Conservation (phyloP, 495 filamentous ascomycete genomes). For the Ramalina peruviana region DNA sequence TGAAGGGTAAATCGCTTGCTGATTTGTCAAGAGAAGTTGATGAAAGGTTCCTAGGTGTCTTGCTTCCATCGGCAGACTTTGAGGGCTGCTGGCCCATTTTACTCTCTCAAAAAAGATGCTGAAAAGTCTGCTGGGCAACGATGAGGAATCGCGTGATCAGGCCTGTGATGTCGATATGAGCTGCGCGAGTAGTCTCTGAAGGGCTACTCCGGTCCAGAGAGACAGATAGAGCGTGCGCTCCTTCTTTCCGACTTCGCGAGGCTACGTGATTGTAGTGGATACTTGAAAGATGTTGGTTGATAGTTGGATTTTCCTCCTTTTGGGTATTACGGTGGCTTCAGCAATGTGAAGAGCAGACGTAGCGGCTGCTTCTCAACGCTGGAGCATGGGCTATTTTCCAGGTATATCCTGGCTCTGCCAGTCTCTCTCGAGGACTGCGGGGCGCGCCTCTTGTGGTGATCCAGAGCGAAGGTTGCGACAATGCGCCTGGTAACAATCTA, state of each 20-base stretch:
- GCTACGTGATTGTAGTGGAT: no score
- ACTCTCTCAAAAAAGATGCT: neutral
- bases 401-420: constrained; percentile 5
- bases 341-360: constrained; percentile 38
- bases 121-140: no score
- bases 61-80: constrained; percentile 48
- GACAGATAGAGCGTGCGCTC: no score
- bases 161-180: no score
- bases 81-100: constrained; percentile 88
- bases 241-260: no score
- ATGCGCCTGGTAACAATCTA: neutral
- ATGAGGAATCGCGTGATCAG: no score
- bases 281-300: no score
- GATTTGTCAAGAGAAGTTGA: constrained; percentile 19
- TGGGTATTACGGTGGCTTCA: constrained; percentile 39
- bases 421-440: constrained; percentile 3
- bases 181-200: no score
- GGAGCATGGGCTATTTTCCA: constrained; percentile 10
- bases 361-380: constrained; percentile 12
- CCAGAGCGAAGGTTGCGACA: constrained; percentile 12
- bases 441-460: constrained; percentile 6
- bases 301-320: neutral
- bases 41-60: constrained; percentile 22
- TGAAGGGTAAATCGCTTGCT: constrained; percentile 49
- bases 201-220: no score